Evolutionary conservation across 2,329 filamentous ascomycete genomes (phyloP).

Genomic region (Botrytis pseudocinerea): DNA sequence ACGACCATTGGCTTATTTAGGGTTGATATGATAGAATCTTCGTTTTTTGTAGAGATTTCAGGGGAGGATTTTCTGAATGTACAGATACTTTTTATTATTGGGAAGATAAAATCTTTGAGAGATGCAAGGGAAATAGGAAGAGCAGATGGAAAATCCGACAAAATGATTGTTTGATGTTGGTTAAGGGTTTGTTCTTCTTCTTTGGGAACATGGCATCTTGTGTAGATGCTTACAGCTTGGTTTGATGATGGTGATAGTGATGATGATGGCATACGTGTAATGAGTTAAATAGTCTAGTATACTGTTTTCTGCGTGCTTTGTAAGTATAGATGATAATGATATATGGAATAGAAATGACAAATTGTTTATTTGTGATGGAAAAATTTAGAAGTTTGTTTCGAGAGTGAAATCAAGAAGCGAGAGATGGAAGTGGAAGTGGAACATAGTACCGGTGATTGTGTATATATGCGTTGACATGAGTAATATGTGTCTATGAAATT

Average conservation of each 20-base stretch:
- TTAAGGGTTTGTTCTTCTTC: not conserved
- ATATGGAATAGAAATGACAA: too few species aligned
- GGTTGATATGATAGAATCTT: not conserved
- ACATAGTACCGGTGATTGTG: not conserved
- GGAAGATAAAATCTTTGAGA: not conserved
- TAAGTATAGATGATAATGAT: too few species aligned
- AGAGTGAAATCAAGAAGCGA: not conserved
- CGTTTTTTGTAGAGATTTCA: not conserved
- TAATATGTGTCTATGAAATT: too few species aligned
- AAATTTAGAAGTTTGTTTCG: too few species aligned
- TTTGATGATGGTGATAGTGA: not conserved
- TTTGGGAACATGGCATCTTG: not conserved
- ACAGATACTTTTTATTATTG: not conserved
- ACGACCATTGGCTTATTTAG: not conserved
- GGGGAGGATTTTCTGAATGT: not conserved
- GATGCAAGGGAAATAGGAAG: not conserved
- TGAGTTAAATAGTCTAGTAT: not conserved
- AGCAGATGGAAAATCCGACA: not conserved
- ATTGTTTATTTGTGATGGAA: too few species aligned
- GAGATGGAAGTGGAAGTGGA: not conserved
- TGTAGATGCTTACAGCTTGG: not conserved
- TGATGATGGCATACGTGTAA: not conserved
- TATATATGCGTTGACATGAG: not conserved
- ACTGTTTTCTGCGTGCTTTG: too few species aligned
- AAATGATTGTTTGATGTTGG: not conserved